Conservation (phyloP, 2,329 filamentous ascomycete genomes). For the Orbilia quercus region DNA sequence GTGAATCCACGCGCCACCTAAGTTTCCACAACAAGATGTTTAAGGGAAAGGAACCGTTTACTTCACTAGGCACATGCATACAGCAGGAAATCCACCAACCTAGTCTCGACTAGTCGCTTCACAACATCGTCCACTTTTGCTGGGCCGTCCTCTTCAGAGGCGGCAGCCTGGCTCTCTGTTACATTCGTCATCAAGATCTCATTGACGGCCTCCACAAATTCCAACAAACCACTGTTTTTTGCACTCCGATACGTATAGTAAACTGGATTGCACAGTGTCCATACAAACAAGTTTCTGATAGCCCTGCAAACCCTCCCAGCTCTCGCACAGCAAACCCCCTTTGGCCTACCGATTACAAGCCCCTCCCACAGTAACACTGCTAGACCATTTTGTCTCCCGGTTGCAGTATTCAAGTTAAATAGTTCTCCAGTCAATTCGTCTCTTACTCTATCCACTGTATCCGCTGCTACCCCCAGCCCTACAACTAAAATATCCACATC, state of each 20-base stretch:
- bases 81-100: constrained; percentile 28
- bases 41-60: constrained; percentile 13
- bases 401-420: constrained; percentile 20
- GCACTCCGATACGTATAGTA: constrained; percentile 30
- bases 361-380: constrained; percentile 9
- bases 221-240: constrained; percentile 17
- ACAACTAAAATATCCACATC: constrained; percentile 23
- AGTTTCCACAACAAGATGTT: constrained; percentile 7
- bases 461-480: not conserved
- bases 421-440: constrained; percentile 17
- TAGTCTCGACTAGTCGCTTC: constrained; percentile 1
- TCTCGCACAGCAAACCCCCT: constrained; percentile 24
- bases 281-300: constrained; percentile 15
- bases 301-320: constrained; percentile 8
- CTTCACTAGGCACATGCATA: constrained; percentile 21
- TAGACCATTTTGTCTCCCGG: constrained; percentile 20
- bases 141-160: constrained; percentile 8
- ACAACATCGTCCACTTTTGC: constrained; percentile 24
- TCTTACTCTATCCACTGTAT: constrained; percentile 28
- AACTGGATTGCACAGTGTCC: constrained; percentile 26
- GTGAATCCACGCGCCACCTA: constrained; percentile 5
- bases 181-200: constrained; percentile 19
- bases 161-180: constrained; percentile 12
- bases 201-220: constrained; percentile 27
- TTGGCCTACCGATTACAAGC: constrained; percentile 8